Base-by-base conservation (phyloP, 352 stramenopile species). In the Phytophthora idaei region DNA sequence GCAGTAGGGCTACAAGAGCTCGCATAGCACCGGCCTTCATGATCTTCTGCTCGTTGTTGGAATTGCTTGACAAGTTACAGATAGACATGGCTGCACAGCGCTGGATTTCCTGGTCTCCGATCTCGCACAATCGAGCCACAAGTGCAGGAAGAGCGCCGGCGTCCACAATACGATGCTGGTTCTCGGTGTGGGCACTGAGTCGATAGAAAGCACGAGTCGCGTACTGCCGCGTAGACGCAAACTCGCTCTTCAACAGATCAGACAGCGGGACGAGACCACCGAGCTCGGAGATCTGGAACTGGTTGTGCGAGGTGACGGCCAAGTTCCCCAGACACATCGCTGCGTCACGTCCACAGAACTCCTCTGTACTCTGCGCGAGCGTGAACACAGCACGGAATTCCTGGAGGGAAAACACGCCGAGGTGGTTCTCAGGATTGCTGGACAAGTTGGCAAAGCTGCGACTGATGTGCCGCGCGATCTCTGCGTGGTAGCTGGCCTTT, bases 271-370 rank as follows among this genome's bases (percentile, higher is more conserved):
- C 60, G 12, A 99, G 82, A 0, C 87, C 95, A 15, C 93, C 94
- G n/a, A 93, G 70, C 51, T 93, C 77, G 11, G 87, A 83, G 64
- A 99, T 97, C 55, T 91, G 77, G 6, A 85, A 64, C 68, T 98
- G 95, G 64, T 96, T 98, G 61, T 97, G 89, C 25, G 81, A 48
- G 5, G 87, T 96, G 28, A 98, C 87, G 1, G 97, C 91, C 61
- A 99, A 62, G 68, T 99, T 99, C 31, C 92, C 93, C 15, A 99
- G 81, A 36, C 94, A 90, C 69, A 98, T 93, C 0, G 94, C 87
- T 10, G 90, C 91, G 69, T 99, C 92, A n/a, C 90, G 83, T 0
- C 90, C 88, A 63, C 92, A 98, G 11, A 85, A 67, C 46, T 98
- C 92, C 39, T 98, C 90, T 0, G 63, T 61, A 9, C 74, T 94